These are phyloP conservation scores for Adansonia digitata DNA, from an alignment of 345 rosid genomes.

Conservation along the genomic window DNA sequence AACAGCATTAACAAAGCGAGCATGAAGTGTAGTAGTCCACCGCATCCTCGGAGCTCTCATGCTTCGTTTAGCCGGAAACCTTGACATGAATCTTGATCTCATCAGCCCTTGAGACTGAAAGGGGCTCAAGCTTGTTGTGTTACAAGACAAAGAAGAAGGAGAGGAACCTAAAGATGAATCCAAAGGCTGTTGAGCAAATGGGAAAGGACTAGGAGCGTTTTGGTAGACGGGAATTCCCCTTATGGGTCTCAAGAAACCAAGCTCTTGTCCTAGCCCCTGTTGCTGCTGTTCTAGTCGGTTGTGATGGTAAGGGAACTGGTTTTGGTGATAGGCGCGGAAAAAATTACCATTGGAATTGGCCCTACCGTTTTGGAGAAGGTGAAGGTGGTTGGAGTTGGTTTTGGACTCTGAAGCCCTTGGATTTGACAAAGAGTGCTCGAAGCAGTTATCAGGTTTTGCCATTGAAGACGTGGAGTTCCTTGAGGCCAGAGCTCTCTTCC, in stretches of 20 bases:
- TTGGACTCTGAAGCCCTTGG: conserved; percentile 38
- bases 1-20: conserved; percentile 97
- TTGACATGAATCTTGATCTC: conserved; percentile 61
- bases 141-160: conserved; percentile 29
- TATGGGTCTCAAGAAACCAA: conserved; percentile 77
- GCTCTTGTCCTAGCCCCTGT: conserved; percentile 47
- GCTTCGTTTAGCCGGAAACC: conserved; percentile 60
- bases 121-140: conserved; percentile 27
- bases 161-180: conserved; percentile 40
- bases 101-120: conserved; percentile 47
- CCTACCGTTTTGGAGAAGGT: conserved; percentile 24
- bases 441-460: conserved; percentile 37
- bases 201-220: conserved; percentile 43
- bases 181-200: conserved; percentile 37
- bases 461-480: conserved; percentile 55
- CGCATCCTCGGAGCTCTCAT: conserved; percentile 84
- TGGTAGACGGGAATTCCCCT: conserved; percentile 84
- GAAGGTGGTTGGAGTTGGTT: conserved; percentile 32
- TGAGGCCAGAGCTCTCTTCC: conserved; percentile 56
- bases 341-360: conserved; percentile 28
- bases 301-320: conserved; percentile 25
- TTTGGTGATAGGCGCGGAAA: conserved; percentile 37
- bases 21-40: conserved; percentile 97
- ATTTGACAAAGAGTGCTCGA: conserved; percentile 67
- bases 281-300: conserved; percentile 27